Evolutionary conservation across 768 basidiomycete genomes (phyloP).

Genomic region (Phlebiopsis gigantea): DNA sequence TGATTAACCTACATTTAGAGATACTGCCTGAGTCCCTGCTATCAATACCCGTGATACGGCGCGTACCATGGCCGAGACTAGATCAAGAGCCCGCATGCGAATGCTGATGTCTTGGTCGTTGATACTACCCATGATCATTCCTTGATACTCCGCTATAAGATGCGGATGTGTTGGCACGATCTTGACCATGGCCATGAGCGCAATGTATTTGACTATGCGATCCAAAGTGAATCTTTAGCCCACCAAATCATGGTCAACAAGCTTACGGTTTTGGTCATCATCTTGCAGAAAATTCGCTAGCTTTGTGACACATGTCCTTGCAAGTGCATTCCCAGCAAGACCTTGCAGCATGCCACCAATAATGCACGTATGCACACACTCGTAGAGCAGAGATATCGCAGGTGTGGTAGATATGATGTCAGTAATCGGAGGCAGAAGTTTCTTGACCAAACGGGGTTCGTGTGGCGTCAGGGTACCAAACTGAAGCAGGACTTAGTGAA

Average conservation of each 20-base stretch:
- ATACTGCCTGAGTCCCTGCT: background rate
- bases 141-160: constrained; percentile 87
- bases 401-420: constrained; percentile 93
- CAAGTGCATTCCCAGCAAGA: constrained; percentile 69
- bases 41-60: background rate
- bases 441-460: constrained; percentile 91
- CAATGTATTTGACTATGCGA: constrained; percentile 90
- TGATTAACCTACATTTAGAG: constrained; percentile 60
- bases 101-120: constrained; percentile 95
- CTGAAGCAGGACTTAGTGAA: constrained; percentile 34
- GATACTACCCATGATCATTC: constrained; percentile 83
- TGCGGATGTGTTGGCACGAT: constrained; percentile 91
- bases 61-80: constrained; percentile 87
- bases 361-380: constrained; percentile 98
- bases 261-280: constrained; percentile 89
- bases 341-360: constrained; percentile 94
- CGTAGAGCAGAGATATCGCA: constrained; percentile 93
- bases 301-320: constrained; percentile 87
- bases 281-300: constrained; percentile 89
- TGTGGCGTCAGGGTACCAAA: constrained; percentile 90
- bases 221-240: background rate
- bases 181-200: constrained; percentile 90
- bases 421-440: constrained; percentile 90
- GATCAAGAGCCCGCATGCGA: constrained; percentile 90
- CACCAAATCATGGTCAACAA: constrained; percentile 8